Base-by-base conservation (phyloP, 179 eudicot genomes). In the Silene noctiflora region DNA sequence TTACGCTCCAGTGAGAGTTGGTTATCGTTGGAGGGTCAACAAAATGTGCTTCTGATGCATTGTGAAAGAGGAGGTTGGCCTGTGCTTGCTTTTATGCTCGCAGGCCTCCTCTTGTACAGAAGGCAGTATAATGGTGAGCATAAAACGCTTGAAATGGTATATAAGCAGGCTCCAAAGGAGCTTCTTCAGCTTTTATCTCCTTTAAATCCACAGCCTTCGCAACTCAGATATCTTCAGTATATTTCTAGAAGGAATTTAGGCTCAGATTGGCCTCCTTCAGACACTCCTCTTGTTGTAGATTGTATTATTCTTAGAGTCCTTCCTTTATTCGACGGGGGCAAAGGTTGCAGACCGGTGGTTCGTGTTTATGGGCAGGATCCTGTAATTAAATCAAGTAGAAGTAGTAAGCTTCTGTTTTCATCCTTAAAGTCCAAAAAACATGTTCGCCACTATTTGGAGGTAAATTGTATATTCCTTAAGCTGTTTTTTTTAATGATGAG, bases 41-140 rank as follows among this genome's bases (percentile, higher is more conserved):
- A 91, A 77, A 92, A 93, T 79, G 92, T 95, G 62, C 83, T 95
- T 69, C 80, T 95, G 70, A 86, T 95, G 99, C 96, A 92, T 58
- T 95, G 97, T 75, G 99, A 95, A 82, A 88, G 88, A 80, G 97
- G 97, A 79, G 97, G 96, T 67, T 95, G 99, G 99, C 95, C 96
- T 62, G 87, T 91, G 61, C 96, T 95, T 74, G 99, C 99, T 21
- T 95, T 95, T 75, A 95, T 95, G 96, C 99, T 95, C 84, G 96
- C 99, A 3, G 90, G 92, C 71, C 95, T 95, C 81, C 89, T 95
- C 75, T 81, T 95, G 83, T 89, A 92, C 79, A 86, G 96, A 81
- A 91, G 82, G 77, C 94, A 93, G 77, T 88, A 92, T 75, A 91
- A 67, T 29, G 95, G 93, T 68, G 99, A 91, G 83, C 95, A 86